Conservation (phyloP, 1,139 yeast species). For the Hyphopichia buzzinii region DNA sequence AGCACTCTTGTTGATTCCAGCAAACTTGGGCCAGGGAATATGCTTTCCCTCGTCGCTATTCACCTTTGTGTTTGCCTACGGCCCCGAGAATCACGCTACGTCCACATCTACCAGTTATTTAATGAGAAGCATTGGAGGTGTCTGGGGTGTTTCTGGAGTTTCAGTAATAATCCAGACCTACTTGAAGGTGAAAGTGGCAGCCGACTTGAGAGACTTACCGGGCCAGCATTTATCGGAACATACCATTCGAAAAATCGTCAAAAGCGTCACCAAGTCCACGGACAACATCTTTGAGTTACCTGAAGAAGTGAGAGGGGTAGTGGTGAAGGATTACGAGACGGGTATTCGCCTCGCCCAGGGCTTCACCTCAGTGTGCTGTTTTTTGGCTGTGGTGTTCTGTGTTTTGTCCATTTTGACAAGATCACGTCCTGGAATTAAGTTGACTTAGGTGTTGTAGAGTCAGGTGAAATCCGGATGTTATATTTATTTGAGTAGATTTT, state of each 20-base stretch:
- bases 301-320: constrained; percentile 11
- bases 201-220: constrained; percentile 12
- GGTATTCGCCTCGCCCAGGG: constrained; percentile 22
- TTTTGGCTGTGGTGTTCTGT: constrained; percentile 17
- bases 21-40: constrained; percentile 41
- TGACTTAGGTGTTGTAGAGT: no score
- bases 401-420: constrained; percentile 7
- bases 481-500: no score
- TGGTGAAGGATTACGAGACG: constrained; percentile 16
- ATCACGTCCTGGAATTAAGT: constrained; percentile 2
- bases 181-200: constrained; percentile 12
- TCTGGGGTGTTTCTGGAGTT: constrained; percentile 39
- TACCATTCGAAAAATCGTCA: constrained; percentile 14
- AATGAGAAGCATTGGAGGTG: constrained; percentile 39
- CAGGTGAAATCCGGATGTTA: no score
- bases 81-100: constrained; percentile 28
- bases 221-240: constrained; percentile 7
- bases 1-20: constrained; percentile 28
- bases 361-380: constrained; percentile 17
- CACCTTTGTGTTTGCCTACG: constrained; percentile 34
- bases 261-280: constrained; percentile 16
- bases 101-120: constrained; percentile 39
- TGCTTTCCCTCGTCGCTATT: constrained; percentile 38
- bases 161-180: constrained; percentile 27
- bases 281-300: constrained; percentile 15